Evolutionary conservation across 2,329 filamentous ascomycete species (phyloP), one percentile per base, ranked within the genome.

Genomic region (Rhynchosporium agropyri): DNA sequence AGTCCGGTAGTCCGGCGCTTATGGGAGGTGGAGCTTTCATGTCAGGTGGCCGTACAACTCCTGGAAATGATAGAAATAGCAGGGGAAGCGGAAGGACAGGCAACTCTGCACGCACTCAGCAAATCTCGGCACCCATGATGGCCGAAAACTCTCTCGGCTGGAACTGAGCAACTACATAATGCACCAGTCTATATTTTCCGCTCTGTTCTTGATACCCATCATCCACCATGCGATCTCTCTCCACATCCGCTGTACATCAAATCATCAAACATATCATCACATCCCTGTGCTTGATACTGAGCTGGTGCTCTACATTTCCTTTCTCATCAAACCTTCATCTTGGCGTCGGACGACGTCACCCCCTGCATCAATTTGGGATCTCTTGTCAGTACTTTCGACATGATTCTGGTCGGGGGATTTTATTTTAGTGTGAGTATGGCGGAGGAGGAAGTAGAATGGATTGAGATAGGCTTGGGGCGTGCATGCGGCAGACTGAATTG

Each of bases 91-190:
- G 83, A 58, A 70, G 72, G 60, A 74, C 68, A 31, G 74, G 74
- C 26, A 75, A 74, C 63, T 75, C 74, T 68, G 82, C 85, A 61
- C 79, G 88, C 66, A 88, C 87, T 60, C 83, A 87, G 72, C 85
- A 87, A 75, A 91, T 91, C 72, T 89, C 86, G 62, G 87, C 86
- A 61, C 89, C 89, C 4, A 86, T 91, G 70, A 89, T 89, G 86
- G 85, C 88, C 12, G 88, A 90, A 77, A 91, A 91, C 78, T 90
- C 87, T 60, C 80, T 91, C 70, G 89, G 89, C 69, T 91, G 89
- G 89, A 90, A 89, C 76, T 91, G 80, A 84, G 72, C 15, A 40
- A 56, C 62, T 12, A 63, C 50, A 50, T 65, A 51, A 62, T 60
- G 46, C 61, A 62, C 59, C 54, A 63, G 57, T 65, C 62, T 58